phyloP scores from a whole-genome alignment of 139 green algal species.

The Trebouxia sp. region DNA sequence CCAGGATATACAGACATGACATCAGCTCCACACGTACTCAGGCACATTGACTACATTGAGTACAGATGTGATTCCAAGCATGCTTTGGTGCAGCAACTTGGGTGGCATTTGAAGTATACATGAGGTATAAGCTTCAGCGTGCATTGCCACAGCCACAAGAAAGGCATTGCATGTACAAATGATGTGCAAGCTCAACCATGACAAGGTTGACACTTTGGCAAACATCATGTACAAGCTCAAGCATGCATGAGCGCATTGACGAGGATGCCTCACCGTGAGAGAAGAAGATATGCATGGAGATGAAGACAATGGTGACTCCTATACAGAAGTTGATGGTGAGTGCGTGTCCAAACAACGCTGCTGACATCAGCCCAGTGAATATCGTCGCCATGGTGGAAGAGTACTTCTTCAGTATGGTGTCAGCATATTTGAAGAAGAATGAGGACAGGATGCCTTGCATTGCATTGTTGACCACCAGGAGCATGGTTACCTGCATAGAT shows the following conservation, averaged over 20 bases:
- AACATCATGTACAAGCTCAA: not conserved
- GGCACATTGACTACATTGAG: too few relatives aligned
- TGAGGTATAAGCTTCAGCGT: too few relatives aligned
- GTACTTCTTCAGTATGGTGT: slow-evolving; percentile 99
- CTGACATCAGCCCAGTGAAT: slow-evolving; percentile 90
- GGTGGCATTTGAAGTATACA: too few relatives aligned
- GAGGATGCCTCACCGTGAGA: slow-evolving; percentile 33
- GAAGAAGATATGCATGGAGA: slow-evolving; percentile 97
- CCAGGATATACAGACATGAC: too few relatives aligned
- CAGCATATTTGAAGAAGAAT: slow-evolving; percentile 99
- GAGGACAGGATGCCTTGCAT: slow-evolving; percentile 88
- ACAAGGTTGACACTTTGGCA: too few relatives aligned
- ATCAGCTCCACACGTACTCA: too few relatives aligned
- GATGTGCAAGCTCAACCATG: too few relatives aligned
- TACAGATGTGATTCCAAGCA: too few relatives aligned
- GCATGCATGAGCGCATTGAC: not conserved
- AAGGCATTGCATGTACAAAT: too few relatives aligned
- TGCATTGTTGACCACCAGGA: slow-evolving; percentile 94
- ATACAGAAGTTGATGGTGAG: slow-evolving; percentile 95
- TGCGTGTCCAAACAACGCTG: slow-evolving; percentile 84
- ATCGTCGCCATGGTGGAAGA: slow-evolving; percentile 93
- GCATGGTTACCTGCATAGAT: slow-evolving; percentile 56
- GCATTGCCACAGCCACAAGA: too few relatives aligned
- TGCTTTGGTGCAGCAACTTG: too few relatives aligned
- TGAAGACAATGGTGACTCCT: slow-evolving; percentile 94